phyloP scores from a whole-genome alignment of 1,139 yeast genomes.

The Diutina siamensis region DNA sequence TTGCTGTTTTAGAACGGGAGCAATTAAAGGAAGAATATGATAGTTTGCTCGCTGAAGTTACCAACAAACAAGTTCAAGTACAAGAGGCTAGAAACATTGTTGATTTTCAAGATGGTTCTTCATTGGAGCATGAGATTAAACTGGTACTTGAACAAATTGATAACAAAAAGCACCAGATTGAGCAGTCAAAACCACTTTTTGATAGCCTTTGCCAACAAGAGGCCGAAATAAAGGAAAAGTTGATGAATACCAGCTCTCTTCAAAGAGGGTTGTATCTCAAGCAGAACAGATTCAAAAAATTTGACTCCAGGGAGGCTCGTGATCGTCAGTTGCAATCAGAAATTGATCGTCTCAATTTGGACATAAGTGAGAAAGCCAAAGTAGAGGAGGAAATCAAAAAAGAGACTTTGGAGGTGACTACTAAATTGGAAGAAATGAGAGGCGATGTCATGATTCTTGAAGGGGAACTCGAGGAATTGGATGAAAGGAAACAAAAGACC shows the following conservation, averaged over 20 bases:
- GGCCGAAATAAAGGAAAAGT: conserved; percentile 21
- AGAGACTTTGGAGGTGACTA: conserved; percentile 2
- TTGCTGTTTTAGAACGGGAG: conserved; percentile 38
- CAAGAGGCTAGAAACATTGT: conserved; percentile 16
- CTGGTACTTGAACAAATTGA: conserved; percentile 15
- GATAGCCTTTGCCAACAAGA: conserved; percentile 31
- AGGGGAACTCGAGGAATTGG: background rate
- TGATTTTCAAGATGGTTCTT: conserved; percentile 11
- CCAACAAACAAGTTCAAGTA: conserved; percentile 30
- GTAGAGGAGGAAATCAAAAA: conserved; percentile 11
- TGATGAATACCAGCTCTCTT: conserved; percentile 35
- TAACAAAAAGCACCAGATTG: conserved; percentile 12
- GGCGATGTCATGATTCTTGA: conserved; percentile 5
- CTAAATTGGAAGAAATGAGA: conserved; percentile 7
- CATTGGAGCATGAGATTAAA: conserved; percentile 14
- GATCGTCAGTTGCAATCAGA: conserved; percentile 52
- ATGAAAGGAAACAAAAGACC: conserved; percentile 13
- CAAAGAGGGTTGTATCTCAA: conserved; percentile 63
- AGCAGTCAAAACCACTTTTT: conserved; percentile 29
- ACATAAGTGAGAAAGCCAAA: conserved; percentile 15
- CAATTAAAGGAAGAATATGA: conserved; percentile 40
- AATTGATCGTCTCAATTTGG: conserved; percentile 15
- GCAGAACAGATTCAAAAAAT: conserved; percentile 59
- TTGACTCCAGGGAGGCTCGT: conserved; percentile 44
- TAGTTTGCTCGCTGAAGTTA: conserved; percentile 30